These are phyloP conservation scores for Epichloe sp. DNA, from an alignment of 2,329 filamentous ascomycete species.

Conservation along the genomic window DNA sequence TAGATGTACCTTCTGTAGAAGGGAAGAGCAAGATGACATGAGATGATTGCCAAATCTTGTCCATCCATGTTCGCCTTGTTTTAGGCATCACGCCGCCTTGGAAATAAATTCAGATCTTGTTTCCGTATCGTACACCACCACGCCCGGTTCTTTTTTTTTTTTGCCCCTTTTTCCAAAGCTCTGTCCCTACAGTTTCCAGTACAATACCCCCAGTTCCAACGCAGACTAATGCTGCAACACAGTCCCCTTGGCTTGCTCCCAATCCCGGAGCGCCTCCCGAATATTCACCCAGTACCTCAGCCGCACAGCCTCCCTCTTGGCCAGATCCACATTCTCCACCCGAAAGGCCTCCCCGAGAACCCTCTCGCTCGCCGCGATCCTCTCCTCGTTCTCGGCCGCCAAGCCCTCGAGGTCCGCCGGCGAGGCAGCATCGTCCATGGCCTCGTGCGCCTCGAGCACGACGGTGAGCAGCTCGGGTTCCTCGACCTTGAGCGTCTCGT, in stretches of 20 bases:
- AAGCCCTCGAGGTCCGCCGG: slow-evolving; percentile 53
- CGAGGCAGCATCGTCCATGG: slow-evolving; percentile 54
- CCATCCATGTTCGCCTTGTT: too few species aligned
- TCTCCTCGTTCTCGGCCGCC: slow-evolving; percentile 50
- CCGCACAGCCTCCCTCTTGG: slow-evolving; percentile 59
- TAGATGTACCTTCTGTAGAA: too few species aligned
- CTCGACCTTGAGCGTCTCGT: slow-evolving; percentile 60
- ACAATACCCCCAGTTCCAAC: too few species aligned
- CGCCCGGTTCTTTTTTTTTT: too few species aligned
- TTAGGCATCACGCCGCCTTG: too few species aligned
- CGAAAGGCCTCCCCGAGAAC: slow-evolving; percentile 52
- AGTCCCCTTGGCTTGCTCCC: slow-evolving; percentile 63
- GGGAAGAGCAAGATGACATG: too few species aligned
- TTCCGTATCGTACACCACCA: too few species aligned
- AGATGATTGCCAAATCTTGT: too few species aligned
- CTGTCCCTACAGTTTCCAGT: too few species aligned
- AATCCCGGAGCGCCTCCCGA: slow-evolving; percentile 62
- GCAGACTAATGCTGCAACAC: slow-evolving; percentile 34
- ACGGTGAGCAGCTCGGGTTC: slow-evolving; percentile 59
- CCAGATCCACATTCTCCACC: slow-evolving; percentile 48
- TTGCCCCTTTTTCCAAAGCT: too few species aligned
- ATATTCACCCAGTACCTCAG: slow-evolving; percentile 89
- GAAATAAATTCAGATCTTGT: too few species aligned
- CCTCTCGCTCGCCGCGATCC: slow-evolving; percentile 51
- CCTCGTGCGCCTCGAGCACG: slow-evolving; percentile 68